Evolutionary conservation across 805 yeast species (phyloP).

Genomic region (Blastobotrys americana): DNA sequence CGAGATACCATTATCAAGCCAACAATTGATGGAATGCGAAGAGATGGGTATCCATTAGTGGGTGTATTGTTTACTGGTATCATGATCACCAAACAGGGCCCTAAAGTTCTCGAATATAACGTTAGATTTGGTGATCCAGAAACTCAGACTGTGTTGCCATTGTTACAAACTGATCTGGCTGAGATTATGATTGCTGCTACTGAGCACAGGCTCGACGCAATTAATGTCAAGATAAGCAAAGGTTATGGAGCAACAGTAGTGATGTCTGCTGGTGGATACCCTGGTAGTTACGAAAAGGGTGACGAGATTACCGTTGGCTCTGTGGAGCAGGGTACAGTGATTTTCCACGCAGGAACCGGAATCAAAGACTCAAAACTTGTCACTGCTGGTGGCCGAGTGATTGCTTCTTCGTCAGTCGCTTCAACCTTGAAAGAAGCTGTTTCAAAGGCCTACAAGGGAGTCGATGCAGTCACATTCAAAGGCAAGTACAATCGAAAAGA

Average conservation of each 20-base stretch:
- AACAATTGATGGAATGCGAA: constrained; percentile 92
- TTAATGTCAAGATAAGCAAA: constrained; percentile 43
- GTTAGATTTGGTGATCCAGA: constrained; percentile 99
- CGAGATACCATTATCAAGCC: constrained; percentile 76
- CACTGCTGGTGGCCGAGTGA: constrained; percentile 94
- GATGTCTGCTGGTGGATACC: constrained; percentile 95
- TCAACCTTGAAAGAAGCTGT: constrained; percentile 72
- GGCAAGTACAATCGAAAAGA: constrained; percentile 83
- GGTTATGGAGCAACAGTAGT: constrained; percentile 87
- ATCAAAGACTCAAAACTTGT: constrained; percentile 50
- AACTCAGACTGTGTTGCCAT: constrained; percentile 91
- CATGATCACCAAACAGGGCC: constrained; percentile 81
- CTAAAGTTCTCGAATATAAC: constrained; percentile 92
- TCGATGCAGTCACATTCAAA: constrained; percentile 61
- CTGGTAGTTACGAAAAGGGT: constrained; percentile 78
- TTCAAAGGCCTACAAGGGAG: constrained; percentile 78
- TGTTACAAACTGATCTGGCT: constrained; percentile 86
- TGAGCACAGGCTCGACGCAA: constrained; percentile 87
- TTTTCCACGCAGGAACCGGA: constrained; percentile 97
- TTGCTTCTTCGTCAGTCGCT: constrained; percentile 87
- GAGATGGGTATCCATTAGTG: constrained; percentile 89
- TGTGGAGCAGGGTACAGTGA: constrained; percentile 50
- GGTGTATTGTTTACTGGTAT: constrained; percentile 95
- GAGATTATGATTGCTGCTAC: constrained; percentile 90
- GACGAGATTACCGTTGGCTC: constrained; percentile 62